Evolutionary conservation across 1,139 yeast genomes (phyloP), one percentile per base, ranked within the genome.

Genomic region (Sugiyamaella grinbergsii): DNA sequence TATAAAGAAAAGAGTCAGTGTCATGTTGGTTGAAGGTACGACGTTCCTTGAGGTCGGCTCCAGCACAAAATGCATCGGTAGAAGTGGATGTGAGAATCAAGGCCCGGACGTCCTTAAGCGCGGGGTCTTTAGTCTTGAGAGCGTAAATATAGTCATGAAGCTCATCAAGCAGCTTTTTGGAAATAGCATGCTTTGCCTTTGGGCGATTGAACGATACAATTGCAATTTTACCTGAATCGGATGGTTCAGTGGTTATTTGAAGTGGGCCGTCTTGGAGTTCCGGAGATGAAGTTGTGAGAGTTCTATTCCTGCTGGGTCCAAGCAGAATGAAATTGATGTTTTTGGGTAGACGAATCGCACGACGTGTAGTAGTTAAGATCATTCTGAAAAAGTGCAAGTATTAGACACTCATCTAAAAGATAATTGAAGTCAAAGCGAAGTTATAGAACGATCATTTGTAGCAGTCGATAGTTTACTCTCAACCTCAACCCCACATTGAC

Each of bases 21-120:
- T 67, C 67, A 7, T 50, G 52, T 3, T 59, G 57, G 2, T 67
- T 59, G 40, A 67, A 65, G 3, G 66, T 58, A 49, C 61, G 59
- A 39, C 70, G 64, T 47, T 67, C 70, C 51, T 66, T 66, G 29
- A 67, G 60, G 52, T 67, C 70, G 1, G 70, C 70, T 2, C 70
- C 70, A 1, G 70, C 70, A 47, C 70, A 67, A 49, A 67, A 67
- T 5, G 65, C 62, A 32, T 56, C 59, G 28, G 61, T 56, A 20
- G 57, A 51, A 2, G 68, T 56, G 2, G 68, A 62, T 7, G 65
- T 51, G 19, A 67, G 49, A 18, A 67, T 60, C 38, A 67, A 55
- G 1, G 65, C 67, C 7, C 68, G 56, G 2, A 64, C 60, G 10
- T 55, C 56, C n/a, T 51, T 51, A 10, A 52, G 52, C 2, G 51